A percentile compares a stretch with the other conserved stretches of the same genome.
Evolutionary conservation across 805 yeast genomes (phyloP).

Genomic region (Cyberlindnera veronae): DNA sequence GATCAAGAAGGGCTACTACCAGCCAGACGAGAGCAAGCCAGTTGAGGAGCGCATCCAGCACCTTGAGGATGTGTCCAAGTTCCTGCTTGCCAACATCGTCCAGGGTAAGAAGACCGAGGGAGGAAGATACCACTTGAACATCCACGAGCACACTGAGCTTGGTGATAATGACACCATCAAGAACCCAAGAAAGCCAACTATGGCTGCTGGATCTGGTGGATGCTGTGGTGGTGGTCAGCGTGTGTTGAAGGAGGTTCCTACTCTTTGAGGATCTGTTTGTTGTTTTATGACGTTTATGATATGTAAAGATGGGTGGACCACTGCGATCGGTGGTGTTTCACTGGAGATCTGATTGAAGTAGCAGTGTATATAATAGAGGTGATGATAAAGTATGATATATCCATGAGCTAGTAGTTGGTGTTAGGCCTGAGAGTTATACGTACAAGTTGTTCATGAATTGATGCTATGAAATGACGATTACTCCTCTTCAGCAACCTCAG

Average conservation of each 20-base stretch:
- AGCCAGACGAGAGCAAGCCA: conserved; percentile 46
- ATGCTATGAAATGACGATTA: too few species aligned
- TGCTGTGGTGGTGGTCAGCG: conserved; percentile 22
- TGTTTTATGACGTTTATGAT: background rate
- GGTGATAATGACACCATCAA: conserved; percentile 87
- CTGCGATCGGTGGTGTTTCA: too few species aligned
- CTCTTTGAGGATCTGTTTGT: background rate
- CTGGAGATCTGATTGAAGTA: too few species aligned
- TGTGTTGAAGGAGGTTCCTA: conserved; percentile 15
- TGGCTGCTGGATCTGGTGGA: conserved; percentile 58
- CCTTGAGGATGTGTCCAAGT: conserved; percentile 66
- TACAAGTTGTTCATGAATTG: too few species aligned
- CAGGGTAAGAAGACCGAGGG: conserved; percentile 60
- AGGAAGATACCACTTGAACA: conserved; percentile 53
- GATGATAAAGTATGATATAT: too few species aligned
- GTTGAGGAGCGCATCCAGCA: conserved; percentile 48
- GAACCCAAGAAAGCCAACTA: conserved; percentile 47
- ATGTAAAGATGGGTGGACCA: background rate
- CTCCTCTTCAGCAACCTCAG: background rate
- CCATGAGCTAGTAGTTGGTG: too few species aligned
- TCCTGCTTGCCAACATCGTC: conserved; percentile 74
- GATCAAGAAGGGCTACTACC: conserved; percentile 51
- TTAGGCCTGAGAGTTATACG: too few species aligned
- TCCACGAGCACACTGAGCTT: conserved; percentile 79
- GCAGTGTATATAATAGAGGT: too few species aligned